Evolutionary conservation across 2,329 filamentous ascomycete species (phyloP).

Genomic region (Fusarium paranaense): DNA sequence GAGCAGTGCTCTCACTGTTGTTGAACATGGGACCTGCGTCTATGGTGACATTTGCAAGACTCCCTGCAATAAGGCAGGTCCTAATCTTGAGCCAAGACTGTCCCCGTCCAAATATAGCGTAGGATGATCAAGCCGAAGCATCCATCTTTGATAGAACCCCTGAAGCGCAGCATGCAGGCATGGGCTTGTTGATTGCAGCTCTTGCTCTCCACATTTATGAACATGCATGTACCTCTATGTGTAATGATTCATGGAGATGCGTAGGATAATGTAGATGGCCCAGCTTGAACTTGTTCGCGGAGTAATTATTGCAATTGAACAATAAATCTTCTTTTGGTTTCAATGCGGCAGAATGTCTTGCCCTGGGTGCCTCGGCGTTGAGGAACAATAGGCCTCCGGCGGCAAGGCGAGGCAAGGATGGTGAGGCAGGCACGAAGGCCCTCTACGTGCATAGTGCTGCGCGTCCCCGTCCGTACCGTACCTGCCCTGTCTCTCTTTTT

Average conservation of each 20-base stretch:
- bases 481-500: constrained; percentile 9
- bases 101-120: neutral
- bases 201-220: neutral
- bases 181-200: neutral
- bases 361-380: neutral
- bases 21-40: neutral
- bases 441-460: neutral
- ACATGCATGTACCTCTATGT: neutral
- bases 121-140: neutral
- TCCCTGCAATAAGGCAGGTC: neutral
- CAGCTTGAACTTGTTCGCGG: neutral
- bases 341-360: neutral
- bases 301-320: neutral
- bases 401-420: neutral
- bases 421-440: neutral
- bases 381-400: constrained; percentile 5
- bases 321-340: neutral
- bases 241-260: neutral
- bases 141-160: constrained; percentile 1
- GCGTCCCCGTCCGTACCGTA: neutral
- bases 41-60: neutral
- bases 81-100: neutral
- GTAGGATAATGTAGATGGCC: neutral
- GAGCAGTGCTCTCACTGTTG: neutral
- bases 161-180: constrained; percentile 10